phyloP scores from a whole-genome alignment of 345 rosid species.

The Rhodomyrtus tomentosa region DNA sequence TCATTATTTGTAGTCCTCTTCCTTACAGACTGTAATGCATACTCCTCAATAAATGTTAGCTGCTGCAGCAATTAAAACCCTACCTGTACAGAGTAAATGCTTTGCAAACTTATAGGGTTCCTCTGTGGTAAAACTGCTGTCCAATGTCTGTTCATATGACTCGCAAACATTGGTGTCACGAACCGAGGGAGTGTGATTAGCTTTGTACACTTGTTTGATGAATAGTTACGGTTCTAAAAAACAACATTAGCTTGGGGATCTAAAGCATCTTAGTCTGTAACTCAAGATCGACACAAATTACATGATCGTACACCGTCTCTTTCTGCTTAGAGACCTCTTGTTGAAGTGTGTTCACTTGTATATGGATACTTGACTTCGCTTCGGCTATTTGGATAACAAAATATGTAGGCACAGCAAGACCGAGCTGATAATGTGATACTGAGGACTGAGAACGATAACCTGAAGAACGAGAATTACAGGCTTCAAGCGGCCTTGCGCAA shows the following conservation, averaged over 20 bases:
- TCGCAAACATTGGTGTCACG: not conserved
- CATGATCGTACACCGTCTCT: not conserved
- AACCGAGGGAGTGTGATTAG: not conserved
- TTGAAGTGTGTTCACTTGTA: not conserved
- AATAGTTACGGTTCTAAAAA: not conserved
- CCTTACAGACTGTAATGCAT: conserved; percentile 6
- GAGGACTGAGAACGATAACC: conserved; percentile 66
- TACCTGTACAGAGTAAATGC: conserved; percentile 23
- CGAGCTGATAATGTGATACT: conserved; percentile 64
- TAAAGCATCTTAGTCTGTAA: not conserved
- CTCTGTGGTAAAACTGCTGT: not conserved
- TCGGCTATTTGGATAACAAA: not conserved
- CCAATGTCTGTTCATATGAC: not conserved
- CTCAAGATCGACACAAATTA: not conserved
- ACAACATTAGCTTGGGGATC: not conserved
- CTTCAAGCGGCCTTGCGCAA: conserved; percentile 65
- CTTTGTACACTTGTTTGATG: not conserved
- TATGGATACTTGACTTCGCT: not conserved
- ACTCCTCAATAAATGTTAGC: not conserved
- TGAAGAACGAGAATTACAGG: conserved; percentile 62
- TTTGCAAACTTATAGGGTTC: not conserved
- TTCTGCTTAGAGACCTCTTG: not conserved
- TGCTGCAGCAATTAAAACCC: conserved; percentile 16
- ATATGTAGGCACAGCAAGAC: conserved; percentile 76
- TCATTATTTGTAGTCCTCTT: not conserved